Evolutionary conservation across 2,329 filamentous ascomycete species (phyloP).

Genomic region (Hymenoscyphus salicellus): DNA sequence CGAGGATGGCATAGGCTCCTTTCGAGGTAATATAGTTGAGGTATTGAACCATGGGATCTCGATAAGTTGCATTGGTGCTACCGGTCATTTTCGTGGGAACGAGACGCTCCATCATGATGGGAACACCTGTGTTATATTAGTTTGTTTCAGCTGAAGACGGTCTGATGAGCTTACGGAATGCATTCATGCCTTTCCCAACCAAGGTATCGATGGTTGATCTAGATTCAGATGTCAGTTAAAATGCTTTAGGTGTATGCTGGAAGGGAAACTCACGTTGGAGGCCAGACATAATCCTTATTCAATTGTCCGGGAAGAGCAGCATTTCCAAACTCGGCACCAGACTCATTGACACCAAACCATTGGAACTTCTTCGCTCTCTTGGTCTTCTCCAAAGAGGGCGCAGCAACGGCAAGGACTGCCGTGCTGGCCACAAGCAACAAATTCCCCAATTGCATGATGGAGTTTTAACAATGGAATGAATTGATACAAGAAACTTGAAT

Average conservation of each 20-base stretch:
- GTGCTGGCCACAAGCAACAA: constrained; percentile 23
- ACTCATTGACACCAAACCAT: constrained; percentile 39
- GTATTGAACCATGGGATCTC: constrained; percentile 36
- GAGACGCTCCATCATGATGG: constrained; percentile 55
- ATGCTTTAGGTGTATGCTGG: background rate
- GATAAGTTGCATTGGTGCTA: constrained; percentile 34
- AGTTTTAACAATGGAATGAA: background rate
- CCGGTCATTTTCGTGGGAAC: constrained; percentile 48
- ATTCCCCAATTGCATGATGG: constrained; percentile 22
- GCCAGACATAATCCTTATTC: constrained; percentile 58
- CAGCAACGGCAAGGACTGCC: constrained; percentile 24
- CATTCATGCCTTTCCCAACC: constrained; percentile 26
- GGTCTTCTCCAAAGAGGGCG: constrained; percentile 25
- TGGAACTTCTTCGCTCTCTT: constrained; percentile 23
- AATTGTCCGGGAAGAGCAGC: constrained; percentile 49
- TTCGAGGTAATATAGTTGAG: constrained; percentile 42
- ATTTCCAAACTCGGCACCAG: constrained; percentile 62
- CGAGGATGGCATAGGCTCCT: constrained; percentile 47
- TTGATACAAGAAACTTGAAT: background rate
- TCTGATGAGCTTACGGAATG: constrained; percentile 32
- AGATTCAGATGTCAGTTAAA: background rate
- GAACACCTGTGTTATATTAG: constrained; percentile 40
- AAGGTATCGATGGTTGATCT: constrained; percentile 25
- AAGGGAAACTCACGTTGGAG: constrained; percentile 40
- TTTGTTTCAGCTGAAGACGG: background rate